phyloP scores from a whole-genome alignment of 1,284 basidiomycete species.

The Paramarasmius palmivorus region DNA sequence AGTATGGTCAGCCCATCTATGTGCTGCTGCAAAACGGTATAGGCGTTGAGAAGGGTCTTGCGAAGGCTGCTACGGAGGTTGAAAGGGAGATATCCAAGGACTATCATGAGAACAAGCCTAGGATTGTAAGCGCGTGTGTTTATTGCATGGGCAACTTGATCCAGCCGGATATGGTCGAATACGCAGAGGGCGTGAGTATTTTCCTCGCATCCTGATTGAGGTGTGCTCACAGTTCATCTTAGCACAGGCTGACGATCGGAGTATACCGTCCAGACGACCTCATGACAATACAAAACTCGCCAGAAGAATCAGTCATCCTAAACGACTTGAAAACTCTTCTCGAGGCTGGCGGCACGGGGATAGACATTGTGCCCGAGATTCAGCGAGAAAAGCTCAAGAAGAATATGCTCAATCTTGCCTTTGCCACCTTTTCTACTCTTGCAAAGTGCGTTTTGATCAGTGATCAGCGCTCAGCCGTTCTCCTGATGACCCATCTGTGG shows the following conservation, averaged over 20 bases:
- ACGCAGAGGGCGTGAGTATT: background rate
- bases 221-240: background rate
- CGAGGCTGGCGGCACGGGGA: constrained; percentile 45
- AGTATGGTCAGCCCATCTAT: constrained; percentile 40
- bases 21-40: constrained; percentile 62
- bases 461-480: background rate
- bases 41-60: constrained; percentile 56
- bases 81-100: constrained; percentile 11
- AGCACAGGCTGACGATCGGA: constrained; percentile 33
- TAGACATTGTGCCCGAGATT: constrained; percentile 55
- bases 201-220: background rate
- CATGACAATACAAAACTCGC: constrained; percentile 41
- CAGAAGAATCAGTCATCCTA: constrained; percentile 44
- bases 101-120: too few relatives aligned
- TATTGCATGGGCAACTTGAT: background rate
- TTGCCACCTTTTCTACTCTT: constrained; percentile 54
- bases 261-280: constrained; percentile 50
- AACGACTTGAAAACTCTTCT: constrained; percentile 48
- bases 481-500: background rate
- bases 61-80: constrained; percentile 37
- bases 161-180: background rate
- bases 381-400: constrained; percentile 63
- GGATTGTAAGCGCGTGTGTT: constrained; percentile 1
- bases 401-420: constrained; percentile 65
- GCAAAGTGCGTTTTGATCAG: constrained; percentile 32